These are phyloP conservation scores for Pyronema domesticum DNA, from an alignment of 495 filamentous ascomycete genomes.

Conservation along the genomic window DNA sequence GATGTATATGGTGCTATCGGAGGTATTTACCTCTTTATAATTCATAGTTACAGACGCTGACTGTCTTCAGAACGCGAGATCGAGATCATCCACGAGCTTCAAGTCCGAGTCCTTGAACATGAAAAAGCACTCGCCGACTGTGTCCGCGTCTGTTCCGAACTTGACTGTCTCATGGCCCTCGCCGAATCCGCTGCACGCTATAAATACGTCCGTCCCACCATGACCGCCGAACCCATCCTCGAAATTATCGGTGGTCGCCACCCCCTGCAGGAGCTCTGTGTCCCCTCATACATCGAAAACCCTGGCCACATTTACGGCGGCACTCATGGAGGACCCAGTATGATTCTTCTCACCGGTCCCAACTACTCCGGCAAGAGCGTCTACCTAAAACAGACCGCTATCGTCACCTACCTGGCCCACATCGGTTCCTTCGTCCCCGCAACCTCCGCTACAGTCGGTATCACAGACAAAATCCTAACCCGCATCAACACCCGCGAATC, in stretches of 20 bases:
- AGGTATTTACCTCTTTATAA: conserved; percentile 31
- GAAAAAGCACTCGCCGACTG: conserved; percentile 46
- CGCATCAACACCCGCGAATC: conserved; percentile 76
- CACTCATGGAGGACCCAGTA: conserved; percentile 35
- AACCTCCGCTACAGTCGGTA: conserved; percentile 54
- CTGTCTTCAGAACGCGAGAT: conserved; percentile 60
- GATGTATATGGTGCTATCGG: conserved; percentile 71
- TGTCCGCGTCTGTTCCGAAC: conserved; percentile 66
- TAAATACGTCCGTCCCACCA: conserved; percentile 47
- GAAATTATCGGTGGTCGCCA: conserved; percentile 71
- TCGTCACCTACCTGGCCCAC: conserved; percentile 87
- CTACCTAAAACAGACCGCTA: conserved; percentile 87
- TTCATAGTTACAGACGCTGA: conserved; percentile 10
- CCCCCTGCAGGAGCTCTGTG: conserved; percentile 73
- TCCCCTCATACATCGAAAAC: conserved; percentile 74
- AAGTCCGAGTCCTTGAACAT: conserved; percentile 51
- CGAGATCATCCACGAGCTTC: conserved; percentile 65
- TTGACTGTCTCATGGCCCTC: conserved; percentile 71
- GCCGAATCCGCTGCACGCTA: conserved; percentile 62
- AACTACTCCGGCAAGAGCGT: conserved; percentile 95
- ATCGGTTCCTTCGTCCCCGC: conserved; percentile 86
- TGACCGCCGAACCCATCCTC: conserved; percentile 57
- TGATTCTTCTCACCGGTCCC: conserved; percentile 75
- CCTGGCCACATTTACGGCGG: conserved; percentile 57
- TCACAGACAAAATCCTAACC: conserved; percentile 87